Conservation (phyloP, 1,284 basidiomycete species). For the Jaminaea rosea region DNA sequence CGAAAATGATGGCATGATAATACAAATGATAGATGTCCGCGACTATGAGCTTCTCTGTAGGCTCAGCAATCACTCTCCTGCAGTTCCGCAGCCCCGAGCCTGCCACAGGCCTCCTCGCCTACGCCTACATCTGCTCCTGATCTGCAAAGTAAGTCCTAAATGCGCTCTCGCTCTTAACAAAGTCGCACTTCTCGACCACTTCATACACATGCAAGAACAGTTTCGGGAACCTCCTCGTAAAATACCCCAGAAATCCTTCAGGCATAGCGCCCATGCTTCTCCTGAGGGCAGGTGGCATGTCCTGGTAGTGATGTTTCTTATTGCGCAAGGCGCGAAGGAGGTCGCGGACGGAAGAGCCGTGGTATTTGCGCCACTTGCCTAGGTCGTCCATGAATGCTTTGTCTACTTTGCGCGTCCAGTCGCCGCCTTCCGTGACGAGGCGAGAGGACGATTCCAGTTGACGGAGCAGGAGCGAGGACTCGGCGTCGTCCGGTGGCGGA, state of each 20-base stretch:
- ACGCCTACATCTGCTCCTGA: no score
- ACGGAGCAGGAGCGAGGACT: not conserved
- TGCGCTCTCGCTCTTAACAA: conserved; percentile 28
- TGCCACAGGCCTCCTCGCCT: no score
- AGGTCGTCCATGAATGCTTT: conserved; percentile 82
- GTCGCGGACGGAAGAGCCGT: conserved; percentile 80
- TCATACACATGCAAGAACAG: conserved; percentile 85
- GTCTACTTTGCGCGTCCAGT: conserved; percentile 82
- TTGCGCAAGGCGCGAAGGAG: conserved; percentile 83
- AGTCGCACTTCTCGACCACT: conserved; percentile 56
- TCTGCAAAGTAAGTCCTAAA: conserved; percentile 30
- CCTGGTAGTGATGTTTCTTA: conserved; percentile 99
- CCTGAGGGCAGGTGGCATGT: conserved; percentile 79
- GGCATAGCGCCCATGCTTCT: conserved; percentile 79
- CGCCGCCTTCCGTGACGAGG: conserved; percentile 49
- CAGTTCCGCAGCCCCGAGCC: no score
- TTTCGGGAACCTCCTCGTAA: conserved; percentile 78
- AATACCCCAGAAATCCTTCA: conserved; percentile 82
- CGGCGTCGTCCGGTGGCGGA: not conserved
- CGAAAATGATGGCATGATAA: no score
- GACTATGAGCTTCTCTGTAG: no score
- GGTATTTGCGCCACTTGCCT: conserved; percentile 90
- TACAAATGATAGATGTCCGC: no score
- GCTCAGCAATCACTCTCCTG: no score
- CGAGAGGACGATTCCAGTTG: conserved; percentile 56